Evolutionary conservation across 2,329 filamentous ascomycete species (phyloP).

Genomic region (Arthroderma sp.): DNA sequence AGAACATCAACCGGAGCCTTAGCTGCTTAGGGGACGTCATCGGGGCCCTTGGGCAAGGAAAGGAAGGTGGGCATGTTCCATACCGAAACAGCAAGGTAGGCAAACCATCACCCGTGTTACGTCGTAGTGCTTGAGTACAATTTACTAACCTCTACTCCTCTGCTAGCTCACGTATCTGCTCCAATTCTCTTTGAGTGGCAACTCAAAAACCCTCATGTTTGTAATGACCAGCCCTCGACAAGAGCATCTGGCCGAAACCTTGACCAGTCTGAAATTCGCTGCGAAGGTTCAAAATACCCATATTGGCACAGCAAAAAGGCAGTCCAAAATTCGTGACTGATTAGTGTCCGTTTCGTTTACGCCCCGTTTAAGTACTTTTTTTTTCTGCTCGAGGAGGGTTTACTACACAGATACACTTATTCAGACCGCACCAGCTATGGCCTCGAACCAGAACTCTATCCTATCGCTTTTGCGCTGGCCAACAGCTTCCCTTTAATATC

Average conservation of each 20-base stretch:
- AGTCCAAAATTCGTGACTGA: slow-evolving; percentile 24
- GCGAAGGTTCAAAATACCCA: slow-evolving; percentile 84
- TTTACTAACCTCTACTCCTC: slow-evolving; percentile 8
- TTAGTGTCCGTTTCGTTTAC: slow-evolving; percentile 3
- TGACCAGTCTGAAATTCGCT: slow-evolving; percentile 90
- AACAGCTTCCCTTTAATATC: too few relatives aligned
- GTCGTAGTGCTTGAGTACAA: neutral
- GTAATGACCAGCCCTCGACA: slow-evolving; percentile 93
- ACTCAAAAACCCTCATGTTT: slow-evolving; percentile 97
- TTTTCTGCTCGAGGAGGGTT: slow-evolving; percentile 1
- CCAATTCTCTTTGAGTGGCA: slow-evolving; percentile 87
- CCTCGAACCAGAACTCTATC: slow-evolving; percentile 1
- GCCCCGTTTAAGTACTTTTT: slow-evolving; percentile 4
- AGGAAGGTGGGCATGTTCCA: slow-evolving; percentile 65
- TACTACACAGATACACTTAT: too few relatives aligned
- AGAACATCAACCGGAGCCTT: slow-evolving; percentile 92
- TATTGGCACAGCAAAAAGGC: slow-evolving; percentile 64
- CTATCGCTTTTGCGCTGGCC: too few relatives aligned
- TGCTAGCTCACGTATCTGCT: slow-evolving; percentile 72
- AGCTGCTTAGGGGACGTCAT: slow-evolving; percentile 92
- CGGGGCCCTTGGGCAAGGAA: slow-evolving; percentile 73
- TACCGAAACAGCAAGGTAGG: slow-evolving; percentile 86
- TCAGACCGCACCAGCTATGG: neutral
- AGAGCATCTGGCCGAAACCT: slow-evolving; percentile 78
- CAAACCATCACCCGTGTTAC: neutral